Evolutionary conservation across 106 monocot species (phyloP).

Genomic region (Narthecium ossifragum): DNA sequence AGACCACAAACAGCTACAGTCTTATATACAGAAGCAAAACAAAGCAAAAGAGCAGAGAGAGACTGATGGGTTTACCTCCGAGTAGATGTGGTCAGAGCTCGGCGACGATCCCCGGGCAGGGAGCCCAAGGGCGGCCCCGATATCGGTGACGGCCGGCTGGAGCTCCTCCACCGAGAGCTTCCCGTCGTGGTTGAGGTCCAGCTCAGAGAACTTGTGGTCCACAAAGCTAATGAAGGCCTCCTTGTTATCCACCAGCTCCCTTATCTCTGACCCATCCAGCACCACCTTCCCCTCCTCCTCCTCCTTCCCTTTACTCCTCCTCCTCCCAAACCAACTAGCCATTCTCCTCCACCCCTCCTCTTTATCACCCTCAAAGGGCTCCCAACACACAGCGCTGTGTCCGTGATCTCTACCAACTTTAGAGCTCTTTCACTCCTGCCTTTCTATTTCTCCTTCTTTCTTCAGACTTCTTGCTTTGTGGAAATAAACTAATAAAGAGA

Average conservation of each 20-base stretch:
- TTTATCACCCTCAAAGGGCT: background rate
- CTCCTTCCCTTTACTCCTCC: conserved; percentile 2
- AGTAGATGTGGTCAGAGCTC: conserved; percentile 70
- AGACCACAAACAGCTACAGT: too few species aligned
- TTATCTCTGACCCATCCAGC: conserved; percentile 66
- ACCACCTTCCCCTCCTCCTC: conserved; percentile 26
- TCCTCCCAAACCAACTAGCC: conserved; percentile 18
- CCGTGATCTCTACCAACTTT: too few species aligned
- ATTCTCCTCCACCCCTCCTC: too few species aligned
- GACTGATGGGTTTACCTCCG: conserved; percentile 56
- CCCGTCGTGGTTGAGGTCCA: conserved; percentile 70
- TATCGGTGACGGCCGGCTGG: conserved; percentile 80
- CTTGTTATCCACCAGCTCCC: conserved; percentile 64
- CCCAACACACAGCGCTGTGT: background rate
- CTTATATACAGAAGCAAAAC: too few species aligned
- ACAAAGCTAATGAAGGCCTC: conserved; percentile 67
- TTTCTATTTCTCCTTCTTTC: too few species aligned
- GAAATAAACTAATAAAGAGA: background rate
- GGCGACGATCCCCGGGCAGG: conserved; percentile 58
- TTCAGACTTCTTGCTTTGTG: too few species aligned
- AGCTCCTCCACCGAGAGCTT: conserved; percentile 74
- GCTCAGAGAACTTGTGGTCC: conserved; percentile 80
- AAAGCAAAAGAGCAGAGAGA: background rate
- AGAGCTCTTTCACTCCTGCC: too few species aligned
- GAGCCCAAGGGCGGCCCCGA: conserved; percentile 83